A percentile compares a stretch with the other conserved stretches of the same genome.
Evolutionary conservation across 768 basidiomycete species (phyloP).

Genomic region (Rhodotorula diobovata): DNA sequence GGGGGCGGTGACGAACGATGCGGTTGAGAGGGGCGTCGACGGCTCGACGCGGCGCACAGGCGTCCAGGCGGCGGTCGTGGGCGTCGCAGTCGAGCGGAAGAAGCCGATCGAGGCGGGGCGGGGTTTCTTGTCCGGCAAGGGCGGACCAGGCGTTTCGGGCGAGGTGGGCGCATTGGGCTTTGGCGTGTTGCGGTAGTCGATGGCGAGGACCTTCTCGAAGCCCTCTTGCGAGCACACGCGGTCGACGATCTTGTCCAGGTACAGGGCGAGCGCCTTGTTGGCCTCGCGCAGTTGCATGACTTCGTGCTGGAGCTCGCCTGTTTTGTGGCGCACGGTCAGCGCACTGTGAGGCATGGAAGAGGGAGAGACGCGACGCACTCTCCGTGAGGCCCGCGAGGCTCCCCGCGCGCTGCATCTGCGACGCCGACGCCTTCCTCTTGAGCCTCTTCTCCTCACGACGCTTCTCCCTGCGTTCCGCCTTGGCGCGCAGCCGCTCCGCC

Average conservation of each 20-base stretch:
- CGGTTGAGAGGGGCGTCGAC: not conserved
- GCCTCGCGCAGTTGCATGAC: conserved; percentile 40
- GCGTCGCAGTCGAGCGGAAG: conserved; percentile 6
- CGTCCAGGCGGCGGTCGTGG: not conserved
- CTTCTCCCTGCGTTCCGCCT: conserved; percentile 13
- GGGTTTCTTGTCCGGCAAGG: conserved; percentile 7
- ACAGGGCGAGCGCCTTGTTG: conserved; percentile 69
- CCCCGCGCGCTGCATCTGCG: conserved; percentile 21
- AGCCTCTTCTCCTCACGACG: conserved; percentile 13
- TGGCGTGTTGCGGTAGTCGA: conserved; percentile 52
- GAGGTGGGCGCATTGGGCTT: conserved; percentile 15
- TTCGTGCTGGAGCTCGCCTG: conserved; percentile 22
- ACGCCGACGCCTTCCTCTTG: conserved; percentile 8
- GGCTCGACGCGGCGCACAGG: not conserved
- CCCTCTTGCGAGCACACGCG: conserved; percentile 93
- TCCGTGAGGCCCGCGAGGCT: conserved; percentile 9
- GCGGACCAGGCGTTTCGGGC: not conserved
- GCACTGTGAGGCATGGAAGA: not conserved
- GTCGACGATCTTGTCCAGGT: conserved; percentile 97
- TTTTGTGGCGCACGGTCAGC: not conserved
- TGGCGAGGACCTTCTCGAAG: conserved; percentile 93
- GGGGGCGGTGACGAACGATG: conserved; percentile 1
- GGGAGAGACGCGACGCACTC: not conserved
- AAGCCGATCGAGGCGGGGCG: conserved; percentile 13
- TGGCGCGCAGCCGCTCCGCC: conserved; percentile 2